Percentiles rank a stretch among this genome's conserved stretches.
Conservation (phyloP, 1,284 basidiomycete species). For the Apiotrichum akiyoshidainum region DNA sequence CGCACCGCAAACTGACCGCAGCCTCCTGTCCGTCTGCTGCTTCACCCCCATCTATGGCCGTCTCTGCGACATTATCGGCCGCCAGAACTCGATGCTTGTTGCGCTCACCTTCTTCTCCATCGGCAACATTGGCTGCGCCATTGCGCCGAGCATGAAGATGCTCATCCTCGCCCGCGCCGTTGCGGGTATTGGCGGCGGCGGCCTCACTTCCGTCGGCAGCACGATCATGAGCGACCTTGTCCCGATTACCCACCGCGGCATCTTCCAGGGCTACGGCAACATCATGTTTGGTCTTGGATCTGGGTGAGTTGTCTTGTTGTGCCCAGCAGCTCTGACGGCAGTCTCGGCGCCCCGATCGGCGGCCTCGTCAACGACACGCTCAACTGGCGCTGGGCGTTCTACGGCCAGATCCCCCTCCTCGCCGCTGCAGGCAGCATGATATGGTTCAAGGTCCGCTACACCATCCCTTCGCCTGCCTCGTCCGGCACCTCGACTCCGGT, state of each 20-base stretch:
- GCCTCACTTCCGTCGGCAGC: constrained; percentile 51
- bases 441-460: constrained; percentile 62
- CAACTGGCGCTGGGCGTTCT: constrained; percentile 65
- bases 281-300: constrained; percentile 58
- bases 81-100: constrained; percentile 68
- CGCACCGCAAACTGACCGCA: constrained; percentile 8
- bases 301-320: constrained; percentile 48
- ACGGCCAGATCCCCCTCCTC: constrained; percentile 71
- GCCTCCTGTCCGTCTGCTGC: constrained; percentile 75
- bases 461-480: constrained; percentile 36
- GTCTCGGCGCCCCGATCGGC: constrained; percentile 83
- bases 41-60: constrained; percentile 87
- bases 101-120: constrained; percentile 74
- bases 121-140: constrained; percentile 75
- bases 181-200: constrained; percentile 87
- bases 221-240: constrained; percentile 53
- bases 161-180: constrained; percentile 75
- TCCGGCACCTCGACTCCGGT: constrained; percentile 59
- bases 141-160: constrained; percentile 77
- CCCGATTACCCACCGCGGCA: constrained; percentile 70
- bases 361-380: constrained; percentile 78
- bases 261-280: constrained; percentile 85
- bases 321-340: constrained; percentile 51
- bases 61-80: constrained; percentile 79
- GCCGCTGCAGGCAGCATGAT: constrained; percentile 66